A percentile compares a stretch with the other conserved stretches of the same genome.
Conservation (phyloP, 192 early-diverging fungal species). For the Umbelopsis isabellina region DNA sequence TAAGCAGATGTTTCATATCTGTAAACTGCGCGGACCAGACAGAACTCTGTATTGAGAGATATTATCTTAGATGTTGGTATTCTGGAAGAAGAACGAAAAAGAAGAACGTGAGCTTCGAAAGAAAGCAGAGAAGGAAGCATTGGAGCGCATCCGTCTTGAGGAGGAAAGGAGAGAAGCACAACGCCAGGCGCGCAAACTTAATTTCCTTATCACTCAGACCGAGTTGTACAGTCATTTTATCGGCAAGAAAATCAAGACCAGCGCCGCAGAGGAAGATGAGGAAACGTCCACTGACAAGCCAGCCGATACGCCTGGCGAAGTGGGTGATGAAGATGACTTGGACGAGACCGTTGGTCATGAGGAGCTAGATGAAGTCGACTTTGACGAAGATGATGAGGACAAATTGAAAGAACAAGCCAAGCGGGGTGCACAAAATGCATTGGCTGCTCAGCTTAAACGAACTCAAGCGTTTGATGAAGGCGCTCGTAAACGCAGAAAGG, state of each 20-base stretch:
- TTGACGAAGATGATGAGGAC: constrained; percentile 80
- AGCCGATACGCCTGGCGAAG: constrained; percentile 16
- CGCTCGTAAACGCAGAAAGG: constrained; percentile 38
- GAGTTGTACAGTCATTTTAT: constrained; percentile 94
- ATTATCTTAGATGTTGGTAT: constrained; percentile 72
- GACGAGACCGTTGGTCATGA: constrained; percentile 5
- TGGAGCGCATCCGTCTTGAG: constrained; percentile 74
- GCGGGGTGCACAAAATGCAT: constrained; percentile 74
- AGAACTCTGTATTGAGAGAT: background rate
- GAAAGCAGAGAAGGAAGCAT: constrained; percentile 84
- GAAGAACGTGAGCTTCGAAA: constrained; percentile 90
- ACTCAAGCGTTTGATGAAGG: constrained; percentile 73
- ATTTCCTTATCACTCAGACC: constrained; percentile 91
- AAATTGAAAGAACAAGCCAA: constrained; percentile 69
- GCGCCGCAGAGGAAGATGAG: constrained; percentile 38
- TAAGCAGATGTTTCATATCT: background rate
- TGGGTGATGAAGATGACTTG: constrained; percentile 16
- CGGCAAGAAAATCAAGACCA: constrained; percentile 71
- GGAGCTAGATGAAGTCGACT: constrained; percentile 67
- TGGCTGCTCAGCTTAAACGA: constrained; percentile 67
- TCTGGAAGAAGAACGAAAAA: constrained; percentile 91
- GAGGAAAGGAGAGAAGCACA: constrained; percentile 83
- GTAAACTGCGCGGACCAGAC: background rate
- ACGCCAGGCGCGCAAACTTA: constrained; percentile 86
- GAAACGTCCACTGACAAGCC: constrained; percentile 9